A percentile compares a stretch with the other conserved stretches of the same genome.
These are phyloP conservation scores for Stephania japonica DNA, from an alignment of 164 flowering plant genomes.

Conservation along the genomic window DNA sequence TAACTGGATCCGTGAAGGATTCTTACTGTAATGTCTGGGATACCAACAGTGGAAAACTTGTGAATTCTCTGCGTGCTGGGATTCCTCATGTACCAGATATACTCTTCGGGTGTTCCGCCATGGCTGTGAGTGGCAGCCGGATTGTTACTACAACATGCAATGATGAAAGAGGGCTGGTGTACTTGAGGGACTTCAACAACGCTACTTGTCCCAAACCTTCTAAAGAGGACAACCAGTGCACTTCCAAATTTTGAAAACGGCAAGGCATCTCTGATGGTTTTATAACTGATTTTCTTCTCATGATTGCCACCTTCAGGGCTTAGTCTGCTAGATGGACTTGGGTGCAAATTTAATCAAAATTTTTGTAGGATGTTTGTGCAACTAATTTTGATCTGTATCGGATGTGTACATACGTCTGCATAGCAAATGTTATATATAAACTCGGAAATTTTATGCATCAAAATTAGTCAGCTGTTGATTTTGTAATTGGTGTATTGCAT, in stretches of 20 bases:
- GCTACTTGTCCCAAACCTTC: conserved; percentile 25
- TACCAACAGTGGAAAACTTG: conserved; percentile 33
- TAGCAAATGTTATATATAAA: too few relatives aligned
- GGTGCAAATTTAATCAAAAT: neutral
- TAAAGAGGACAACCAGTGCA: conserved; percentile 9
- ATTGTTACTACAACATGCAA: conserved; percentile 38
- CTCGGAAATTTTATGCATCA: too few relatives aligned
- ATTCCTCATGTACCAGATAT: neutral
- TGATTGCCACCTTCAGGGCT: neutral
- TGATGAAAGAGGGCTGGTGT: conserved; percentile 18
- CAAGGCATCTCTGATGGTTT: conserved; percentile 6
- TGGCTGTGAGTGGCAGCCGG: conserved; percentile 52
- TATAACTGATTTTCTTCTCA: conserved; percentile 3
- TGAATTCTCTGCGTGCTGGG: conserved; percentile 35
- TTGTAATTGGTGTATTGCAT: neutral
- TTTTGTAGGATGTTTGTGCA: too few relatives aligned
- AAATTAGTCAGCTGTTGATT: too few relatives aligned
- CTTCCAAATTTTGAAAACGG: conserved; percentile 47
- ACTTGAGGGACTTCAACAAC: conserved; percentile 37
- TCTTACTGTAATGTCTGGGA: conserved; percentile 44
- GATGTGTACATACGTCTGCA: too few relatives aligned
- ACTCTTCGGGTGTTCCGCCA: conserved; percentile 36
- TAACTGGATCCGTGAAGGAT: conserved; percentile 47
- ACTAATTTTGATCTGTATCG: too few relatives aligned
- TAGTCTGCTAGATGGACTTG: neutral